Evolutionary conservation across 306 rosid species (phyloP), one percentile per base, ranked within the genome.

Genomic region (Sesbania bispinosa): DNA sequence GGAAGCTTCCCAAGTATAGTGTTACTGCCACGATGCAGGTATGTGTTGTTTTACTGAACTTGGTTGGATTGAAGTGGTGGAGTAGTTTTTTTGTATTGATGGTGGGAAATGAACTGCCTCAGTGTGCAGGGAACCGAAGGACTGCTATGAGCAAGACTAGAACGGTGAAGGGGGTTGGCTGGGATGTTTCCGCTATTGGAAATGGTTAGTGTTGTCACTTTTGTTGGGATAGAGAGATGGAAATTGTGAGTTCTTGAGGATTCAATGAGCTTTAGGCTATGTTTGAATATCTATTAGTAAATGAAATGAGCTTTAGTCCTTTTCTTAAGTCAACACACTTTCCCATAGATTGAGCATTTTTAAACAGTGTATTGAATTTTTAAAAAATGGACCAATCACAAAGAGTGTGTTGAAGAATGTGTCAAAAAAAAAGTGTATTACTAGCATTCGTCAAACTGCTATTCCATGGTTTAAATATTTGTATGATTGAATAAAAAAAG

Each of bases 121-220:
- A 94, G 97, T 94, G 98, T 66, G 98, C 98, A 36, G 98, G 98
- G 63, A 94, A 94, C 45, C 80, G 98, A 72, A 87, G 98, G 84
- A 94, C 96, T 6, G 96, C 96, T 20, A 94, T 94, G 98, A 94
- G 98, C 88, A 80, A 89, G 68, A 85, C 83, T 69, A 87, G 67
- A 84, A 79, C 84, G 11, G 96, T 90, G 55, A 89, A 69, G 82
- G 97, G 97, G 61, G 97, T 90, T 60, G 98, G 98, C 29, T 94
- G 98, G 98, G 96, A 77, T 77, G 90, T 94, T 74, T 88, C 98
- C 51, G 97, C 98, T 53, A 55, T 93, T 67, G 98, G 98, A 85
- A 93, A 90, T 70, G 98, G 98, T 93, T 75, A 48, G 87, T 63
- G 24, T 8, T 41, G 69, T 60, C 57, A 10, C 11, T 46, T 69